A percentile compares a stretch with the other conserved stretches of the same genome.
phyloP scores from a whole-genome alignment of 2,329 filamentous ascomycete genomes.

The Penicillium brevicompactum region DNA sequence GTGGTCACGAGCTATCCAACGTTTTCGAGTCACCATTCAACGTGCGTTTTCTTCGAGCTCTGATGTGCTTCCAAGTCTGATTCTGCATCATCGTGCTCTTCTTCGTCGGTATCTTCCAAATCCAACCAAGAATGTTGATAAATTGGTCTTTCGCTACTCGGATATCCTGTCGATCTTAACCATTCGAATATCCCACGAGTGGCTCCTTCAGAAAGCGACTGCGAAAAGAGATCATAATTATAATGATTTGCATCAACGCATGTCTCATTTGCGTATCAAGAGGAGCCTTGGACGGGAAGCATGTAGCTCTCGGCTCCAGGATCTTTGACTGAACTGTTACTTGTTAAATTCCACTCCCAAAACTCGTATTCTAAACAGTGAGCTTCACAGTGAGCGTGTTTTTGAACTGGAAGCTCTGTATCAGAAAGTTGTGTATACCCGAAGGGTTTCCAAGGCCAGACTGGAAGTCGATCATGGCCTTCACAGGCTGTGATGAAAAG shows the following conservation, averaged over 20 bases:
- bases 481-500: conserved; percentile 21
- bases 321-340: conserved; percentile 6
- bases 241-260: too few species aligned
- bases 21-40: conserved; percentile 9
- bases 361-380: conserved; percentile 25
- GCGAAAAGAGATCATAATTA: conserved; percentile 8
- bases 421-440: conserved; percentile 18
- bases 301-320: neutral
- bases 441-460: conserved; percentile 26
- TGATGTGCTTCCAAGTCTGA: conserved; percentile 1
- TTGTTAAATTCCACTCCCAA: conserved; percentile 23
- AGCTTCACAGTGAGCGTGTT: conserved; percentile 22
- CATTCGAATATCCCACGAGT: conserved; percentile 24
- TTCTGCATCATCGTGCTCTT: conserved; percentile 9
- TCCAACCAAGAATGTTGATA: conserved; percentile 26
- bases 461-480: conserved; percentile 14
- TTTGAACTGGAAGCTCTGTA: conserved; percentile 18
- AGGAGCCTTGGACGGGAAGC: too few species aligned
- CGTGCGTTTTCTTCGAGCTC: neutral
- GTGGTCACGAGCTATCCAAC: too few species aligned
- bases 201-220: conserved; percentile 11
- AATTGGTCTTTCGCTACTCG: conserved; percentile 16
- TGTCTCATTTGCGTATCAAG: too few species aligned
- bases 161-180: conserved; percentile 24
- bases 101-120: conserved; percentile 19